Conservation (phyloP, 345 rosid genomes). For the Toxicodendron radicans region DNA sequence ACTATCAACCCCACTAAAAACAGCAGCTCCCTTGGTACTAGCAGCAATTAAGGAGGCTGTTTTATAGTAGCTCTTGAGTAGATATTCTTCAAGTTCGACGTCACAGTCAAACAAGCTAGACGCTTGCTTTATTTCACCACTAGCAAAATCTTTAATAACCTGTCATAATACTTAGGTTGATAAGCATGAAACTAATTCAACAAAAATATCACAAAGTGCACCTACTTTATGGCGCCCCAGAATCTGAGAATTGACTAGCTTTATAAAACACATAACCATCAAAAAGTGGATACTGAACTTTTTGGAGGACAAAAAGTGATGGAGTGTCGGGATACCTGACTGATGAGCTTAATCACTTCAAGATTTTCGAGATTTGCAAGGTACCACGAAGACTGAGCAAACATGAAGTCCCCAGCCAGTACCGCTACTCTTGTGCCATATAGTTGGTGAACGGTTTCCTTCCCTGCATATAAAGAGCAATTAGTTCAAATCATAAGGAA, state of each 20-base stretch:
- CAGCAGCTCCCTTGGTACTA: conserved; percentile 90
- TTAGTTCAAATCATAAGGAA: neutral
- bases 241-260: neutral
- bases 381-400: conserved; percentile 98
- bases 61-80: conserved; percentile 89
- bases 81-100: conserved; percentile 69
- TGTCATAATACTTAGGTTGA: conserved; percentile 26
- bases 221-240: neutral
- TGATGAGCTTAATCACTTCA: conserved; percentile 91
- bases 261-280: neutral
- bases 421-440: conserved; percentile 90
- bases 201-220: neutral
- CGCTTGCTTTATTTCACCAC: conserved; percentile 98
- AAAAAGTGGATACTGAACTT: neutral
- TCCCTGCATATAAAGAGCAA: conserved; percentile 43
- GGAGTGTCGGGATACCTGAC: conserved; percentile 56
- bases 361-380: conserved; percentile 93
- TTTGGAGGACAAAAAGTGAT: neutral
- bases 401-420: conserved; percentile 94
- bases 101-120: conserved; percentile 92
- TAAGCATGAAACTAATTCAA: neutral
- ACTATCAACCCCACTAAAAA: conserved; percentile 73
- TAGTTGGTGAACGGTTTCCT: conserved; percentile 80
- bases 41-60: conserved; percentile 95
- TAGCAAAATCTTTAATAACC: conserved; percentile 98